A percentile compares a stretch with the other conserved stretches of the same genome.
These are phyloP conservation scores for Populus ilicifolia DNA, from an alignment of 345 rosid species.

Conservation along the genomic window DNA sequence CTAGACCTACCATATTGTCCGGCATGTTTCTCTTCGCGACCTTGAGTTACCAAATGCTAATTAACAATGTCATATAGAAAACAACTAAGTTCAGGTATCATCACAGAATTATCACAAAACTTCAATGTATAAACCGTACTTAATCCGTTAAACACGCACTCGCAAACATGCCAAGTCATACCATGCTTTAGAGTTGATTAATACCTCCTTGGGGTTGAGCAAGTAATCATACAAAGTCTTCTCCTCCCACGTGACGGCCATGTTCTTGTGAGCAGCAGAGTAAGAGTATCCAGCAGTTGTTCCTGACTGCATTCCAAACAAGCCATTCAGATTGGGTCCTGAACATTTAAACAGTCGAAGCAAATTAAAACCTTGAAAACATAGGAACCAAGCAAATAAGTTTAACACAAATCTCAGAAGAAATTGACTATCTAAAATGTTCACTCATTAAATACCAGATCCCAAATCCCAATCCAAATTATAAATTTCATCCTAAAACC, in stretches of 20 bases:
- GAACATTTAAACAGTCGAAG: constrained; percentile 11
- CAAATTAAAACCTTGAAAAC: neutral
- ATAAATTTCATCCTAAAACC: too few relatives aligned
- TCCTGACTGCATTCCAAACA: constrained; percentile 91
- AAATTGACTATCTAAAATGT: neutral
- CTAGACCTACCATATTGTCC: neutral
- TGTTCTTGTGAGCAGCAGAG: constrained; percentile 90
- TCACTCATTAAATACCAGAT: neutral
- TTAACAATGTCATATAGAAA: neutral
- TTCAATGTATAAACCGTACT: neutral
- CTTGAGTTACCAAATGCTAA: neutral
- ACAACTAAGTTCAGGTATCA: neutral
- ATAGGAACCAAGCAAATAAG: neutral
- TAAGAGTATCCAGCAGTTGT: constrained; percentile 84
- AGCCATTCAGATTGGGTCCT: constrained; percentile 92
- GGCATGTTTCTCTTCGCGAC: neutral
- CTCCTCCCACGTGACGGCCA: constrained; percentile 90
- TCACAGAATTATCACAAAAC: neutral
- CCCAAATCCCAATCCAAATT: neutral
- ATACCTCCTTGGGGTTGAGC: constrained; percentile 91
- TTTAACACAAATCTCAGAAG: neutral
- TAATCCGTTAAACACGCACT: neutral
- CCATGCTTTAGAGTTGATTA: neutral
- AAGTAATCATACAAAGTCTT: constrained; percentile 83
- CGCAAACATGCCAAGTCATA: neutral